phyloP scores from a whole-genome alignment of 768 basidiomycete species.

The Fibroporia radiculosa region DNA sequence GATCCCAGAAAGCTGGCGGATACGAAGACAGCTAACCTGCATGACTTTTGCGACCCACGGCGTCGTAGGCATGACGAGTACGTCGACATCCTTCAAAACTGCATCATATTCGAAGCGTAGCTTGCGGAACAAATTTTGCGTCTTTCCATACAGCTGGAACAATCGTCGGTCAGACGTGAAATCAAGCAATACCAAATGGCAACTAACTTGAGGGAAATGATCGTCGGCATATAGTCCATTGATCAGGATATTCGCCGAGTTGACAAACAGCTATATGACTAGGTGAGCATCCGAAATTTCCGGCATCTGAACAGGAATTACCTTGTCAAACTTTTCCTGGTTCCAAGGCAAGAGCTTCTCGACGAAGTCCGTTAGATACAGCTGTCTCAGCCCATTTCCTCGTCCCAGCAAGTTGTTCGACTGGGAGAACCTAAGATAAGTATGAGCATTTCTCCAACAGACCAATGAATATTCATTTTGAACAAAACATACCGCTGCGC shows the following conservation, averaged over 20 bases:
- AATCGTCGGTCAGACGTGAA: too few relatives aligned
- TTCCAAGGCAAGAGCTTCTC: constrained; percentile 28
- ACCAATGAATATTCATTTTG: too few relatives aligned
- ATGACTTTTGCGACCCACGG: constrained; percentile 25
- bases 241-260: constrained; percentile 13
- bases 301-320: constrained; percentile 6
- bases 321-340: constrained; percentile 32
- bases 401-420: constrained; percentile 15
- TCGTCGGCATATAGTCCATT: constrained; percentile 25
- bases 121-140: constrained; percentile 30
- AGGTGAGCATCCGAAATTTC: constrained; percentile 7
- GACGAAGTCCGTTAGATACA: constrained; percentile 26
- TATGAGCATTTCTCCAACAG: too few relatives aligned
- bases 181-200: too few relatives aligned
- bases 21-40: constrained; percentile 4
- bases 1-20: neutral
- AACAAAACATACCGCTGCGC: constrained; percentile 12
- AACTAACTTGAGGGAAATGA: constrained; percentile 20
- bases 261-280: constrained; percentile 11
- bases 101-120: constrained; percentile 28
- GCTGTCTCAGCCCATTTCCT: constrained; percentile 19
- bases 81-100: constrained; percentile 21
- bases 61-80: constrained; percentile 31
- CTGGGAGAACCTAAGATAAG: constrained; percentile 9
- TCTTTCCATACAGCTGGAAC: constrained; percentile 26